Evolutionary conservation across 2,329 filamentous ascomycete genomes (phyloP), one percentile per base, ranked within the genome.

Genomic region (Colletotrichum gigasporum): DNA sequence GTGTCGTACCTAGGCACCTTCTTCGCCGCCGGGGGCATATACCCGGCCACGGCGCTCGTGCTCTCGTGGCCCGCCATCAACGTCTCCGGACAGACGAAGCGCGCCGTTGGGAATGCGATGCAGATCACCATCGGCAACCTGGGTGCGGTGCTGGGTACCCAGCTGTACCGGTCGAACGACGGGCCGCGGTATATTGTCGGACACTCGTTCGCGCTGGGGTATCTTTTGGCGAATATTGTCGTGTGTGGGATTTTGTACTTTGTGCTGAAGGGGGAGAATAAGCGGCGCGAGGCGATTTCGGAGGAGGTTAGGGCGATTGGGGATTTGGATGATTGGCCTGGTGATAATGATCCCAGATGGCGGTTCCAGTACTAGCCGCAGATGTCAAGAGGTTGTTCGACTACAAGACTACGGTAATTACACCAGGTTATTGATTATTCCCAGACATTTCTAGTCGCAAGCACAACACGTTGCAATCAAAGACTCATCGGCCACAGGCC

Each of bases 61-160:
- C 79, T 92, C 0, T 88, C 86, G 1, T 92, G 90, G 90, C 88
- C 89, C 0, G 89, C 90, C 2, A 91, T 90, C 73, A 92, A 92
- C 63, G 87, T 92, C 0, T 89, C 87, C 0, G 88, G 89, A 0
- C 89, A 91, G 74, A 91, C 88, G 0, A 92, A 92, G 74, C 82
- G 90, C 1, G 88, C 87, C 1, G 87, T 89, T 4, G 87, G 87
- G 2, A 91, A 89, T 48, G 90, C 87, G 0, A 87, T 92, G 84
- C 89, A 91, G 69, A 91, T 92, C 61, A 89, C 86, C 9, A 88
- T 92, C 52, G 90, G 90, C 0, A 92, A 91, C 67, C 71, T 90
- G 1, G 90, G 90, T 0, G 89, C 88, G 0, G 87, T 92, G 0
- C 69, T 93, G 22, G 90, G 90, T 0, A 92, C 90, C 1, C 90